Conservation (phyloP, 192 early-diverging fungal genomes). For the Backusella parvicylindrica region DNA sequence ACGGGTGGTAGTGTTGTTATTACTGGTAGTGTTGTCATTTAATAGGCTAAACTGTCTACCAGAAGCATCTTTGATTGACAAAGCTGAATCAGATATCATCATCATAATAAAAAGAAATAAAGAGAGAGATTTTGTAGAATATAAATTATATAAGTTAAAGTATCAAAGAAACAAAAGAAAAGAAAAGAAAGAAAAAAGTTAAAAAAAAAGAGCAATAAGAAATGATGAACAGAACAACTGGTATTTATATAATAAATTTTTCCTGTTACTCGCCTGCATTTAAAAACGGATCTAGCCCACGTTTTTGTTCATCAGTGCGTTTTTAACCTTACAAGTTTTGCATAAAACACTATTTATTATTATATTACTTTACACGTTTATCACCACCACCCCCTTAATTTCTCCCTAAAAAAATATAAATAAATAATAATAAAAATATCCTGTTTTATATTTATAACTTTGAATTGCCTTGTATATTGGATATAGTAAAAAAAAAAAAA, state of each 20-base stretch:
- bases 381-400: neutral
- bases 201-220: constrained; percentile 10
- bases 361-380: neutral
- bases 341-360: neutral
- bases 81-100: constrained; percentile 8
- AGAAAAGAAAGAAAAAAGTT: constrained; percentile 10
- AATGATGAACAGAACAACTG: neutral
- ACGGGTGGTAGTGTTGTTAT: neutral
- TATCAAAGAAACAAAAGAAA: neutral
- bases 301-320: neutral
- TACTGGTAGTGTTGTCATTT: constrained; percentile 29
- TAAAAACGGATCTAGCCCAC: neutral
- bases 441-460: neutral
- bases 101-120: neutral
- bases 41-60: constrained; percentile 51
- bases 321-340: neutral
- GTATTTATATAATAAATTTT: neutral
- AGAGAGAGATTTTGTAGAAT: neutral
- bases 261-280: neutral
- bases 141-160: neutral
- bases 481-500: neutral
- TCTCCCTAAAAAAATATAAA: neutral
- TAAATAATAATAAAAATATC: neutral
- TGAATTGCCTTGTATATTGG: neutral
- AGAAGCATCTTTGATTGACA: constrained; percentile 51